Evolutionary conservation across 148 eudicot genomes (phyloP).

Genomic region (Diospyros kaki): DNA sequence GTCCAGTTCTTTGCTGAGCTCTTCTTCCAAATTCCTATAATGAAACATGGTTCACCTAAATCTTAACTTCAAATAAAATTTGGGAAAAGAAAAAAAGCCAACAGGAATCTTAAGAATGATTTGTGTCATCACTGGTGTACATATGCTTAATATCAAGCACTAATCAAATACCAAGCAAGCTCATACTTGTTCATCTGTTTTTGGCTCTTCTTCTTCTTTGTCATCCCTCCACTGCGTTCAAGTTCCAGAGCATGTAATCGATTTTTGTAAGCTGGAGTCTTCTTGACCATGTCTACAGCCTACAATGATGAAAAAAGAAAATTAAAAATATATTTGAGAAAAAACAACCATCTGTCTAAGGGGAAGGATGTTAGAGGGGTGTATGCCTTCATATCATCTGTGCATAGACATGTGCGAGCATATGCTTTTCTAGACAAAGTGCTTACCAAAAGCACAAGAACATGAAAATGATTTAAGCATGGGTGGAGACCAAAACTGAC

Average conservation of each 20-base stretch:
- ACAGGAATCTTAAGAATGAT: background rate
- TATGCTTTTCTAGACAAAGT: background rate
- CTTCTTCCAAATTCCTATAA: slow-evolving; percentile 68
- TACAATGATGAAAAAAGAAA: slow-evolving; percentile 19
- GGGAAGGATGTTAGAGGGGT: background rate
- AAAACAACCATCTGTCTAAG: background rate
- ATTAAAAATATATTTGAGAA: background rate
- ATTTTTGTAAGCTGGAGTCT: slow-evolving; percentile 94
- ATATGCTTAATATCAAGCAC: background rate
- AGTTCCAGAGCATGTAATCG: slow-evolving; percentile 73
- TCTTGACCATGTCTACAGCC: slow-evolving; percentile 94
- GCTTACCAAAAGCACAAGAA: background rate
- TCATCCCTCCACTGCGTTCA: slow-evolving; percentile 79
- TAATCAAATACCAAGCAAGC: slow-evolving; percentile 5
- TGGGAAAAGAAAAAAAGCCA: background rate
- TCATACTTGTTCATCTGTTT: slow-evolving; percentile 68
- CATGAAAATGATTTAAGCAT: background rate
- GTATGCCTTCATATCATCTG: background rate
- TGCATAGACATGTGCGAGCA: background rate
- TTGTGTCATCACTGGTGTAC: background rate
- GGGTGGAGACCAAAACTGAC: background rate
- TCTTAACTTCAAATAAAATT: background rate
- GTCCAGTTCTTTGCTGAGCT: slow-evolving; percentile 90
- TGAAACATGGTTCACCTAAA: slow-evolving; percentile 4
- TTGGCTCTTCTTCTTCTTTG: slow-evolving; percentile 67